Percentiles rank a stretch among this genome's conserved stretches.
These are phyloP conservation scores for Hordeum marinum DNA, from an alignment of 176 grass and related monocot species.

Conservation along the genomic window DNA sequence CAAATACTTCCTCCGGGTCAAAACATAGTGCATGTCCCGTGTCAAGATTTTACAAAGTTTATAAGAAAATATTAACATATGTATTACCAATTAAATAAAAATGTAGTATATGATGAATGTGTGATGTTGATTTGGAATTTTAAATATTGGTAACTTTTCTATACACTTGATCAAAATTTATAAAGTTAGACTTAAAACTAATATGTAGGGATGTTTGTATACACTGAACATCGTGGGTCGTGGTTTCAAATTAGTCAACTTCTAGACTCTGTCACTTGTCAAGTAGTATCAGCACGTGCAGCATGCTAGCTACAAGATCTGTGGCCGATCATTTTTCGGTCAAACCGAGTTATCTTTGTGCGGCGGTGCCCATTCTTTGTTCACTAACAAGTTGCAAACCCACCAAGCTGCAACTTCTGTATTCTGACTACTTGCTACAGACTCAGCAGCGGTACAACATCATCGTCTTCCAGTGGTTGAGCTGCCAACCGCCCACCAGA, in stretches of 20 bases:
- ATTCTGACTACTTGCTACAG: neutral
- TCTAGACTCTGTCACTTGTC: neutral
- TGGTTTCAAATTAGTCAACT: slow-evolving; percentile 10
- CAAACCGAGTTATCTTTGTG: neutral
- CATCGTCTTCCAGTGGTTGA: neutral
- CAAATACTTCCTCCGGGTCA: neutral
- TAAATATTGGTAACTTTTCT: neutral
- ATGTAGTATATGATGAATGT: neutral
- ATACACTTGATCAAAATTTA: neutral
- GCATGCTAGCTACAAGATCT: neutral
- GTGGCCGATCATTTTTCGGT: neutral
- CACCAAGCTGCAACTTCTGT: neutral
- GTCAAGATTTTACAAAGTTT: neutral
- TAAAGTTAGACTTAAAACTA: neutral
- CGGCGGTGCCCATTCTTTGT: neutral
- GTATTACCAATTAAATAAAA: neutral
- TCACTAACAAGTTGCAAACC: neutral
- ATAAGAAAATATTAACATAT: neutral
- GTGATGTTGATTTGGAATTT: no score
- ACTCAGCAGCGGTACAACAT: neutral
- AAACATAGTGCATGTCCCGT: neutral
- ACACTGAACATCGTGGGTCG: neutral
- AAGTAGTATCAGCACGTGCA: neutral
- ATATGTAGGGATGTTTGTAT: no score
- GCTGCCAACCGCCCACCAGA: neutral